Evolutionary conservation across 1,139 yeast genomes (phyloP), one percentile per base, ranked within the genome.

Genomic region (Tardiomyces blankii): DNA sequence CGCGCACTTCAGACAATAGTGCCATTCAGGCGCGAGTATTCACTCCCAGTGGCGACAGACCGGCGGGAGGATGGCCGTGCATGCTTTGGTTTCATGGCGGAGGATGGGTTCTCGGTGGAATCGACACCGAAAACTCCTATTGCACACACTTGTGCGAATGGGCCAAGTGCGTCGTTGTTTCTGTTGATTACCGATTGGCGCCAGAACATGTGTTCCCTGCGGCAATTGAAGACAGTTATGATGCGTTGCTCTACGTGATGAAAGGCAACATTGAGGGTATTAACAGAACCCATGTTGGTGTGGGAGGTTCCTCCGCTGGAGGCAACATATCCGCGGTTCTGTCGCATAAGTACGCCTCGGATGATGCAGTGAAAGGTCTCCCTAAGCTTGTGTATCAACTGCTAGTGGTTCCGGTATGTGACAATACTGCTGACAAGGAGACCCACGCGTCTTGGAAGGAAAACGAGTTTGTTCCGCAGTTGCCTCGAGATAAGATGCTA

Each of bases 271-370:
- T 54, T 9, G 41, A 45, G 38, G 59, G 57, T 2, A 61, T 68
- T 38, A 62, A 73, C 50, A 53, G 54, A 38, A 54, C 54, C 35
- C 68, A 65, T 43, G 58, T 73, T n/a, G 68, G 69, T 11, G 60
- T 70, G 18, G 76, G 70, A 12, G 77, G 78, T 0, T 68, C 73
- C 1, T 72, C 77, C 2, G 77, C 77, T 18, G 78, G 75, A 21
- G 75, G 75, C 2, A 69, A 71, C 54, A 60, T 72, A 50, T 63
- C 73, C 16, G 74, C 74, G 1, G 61, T 68, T 7, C 61, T 71
- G 41, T 57, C 70, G 18, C 75, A 73, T 52, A 68, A 68, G 52
- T 66, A 59, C 48, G 70, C 67, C 33, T 40, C 55, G 3, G 48
- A 64, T 16, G 39, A 47, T 18, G 40, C 41, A 18, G 40, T 39